Base-by-base conservation (phyloP, 768 basidiomycete genomes). In the Termitomyces sp. region DNA sequence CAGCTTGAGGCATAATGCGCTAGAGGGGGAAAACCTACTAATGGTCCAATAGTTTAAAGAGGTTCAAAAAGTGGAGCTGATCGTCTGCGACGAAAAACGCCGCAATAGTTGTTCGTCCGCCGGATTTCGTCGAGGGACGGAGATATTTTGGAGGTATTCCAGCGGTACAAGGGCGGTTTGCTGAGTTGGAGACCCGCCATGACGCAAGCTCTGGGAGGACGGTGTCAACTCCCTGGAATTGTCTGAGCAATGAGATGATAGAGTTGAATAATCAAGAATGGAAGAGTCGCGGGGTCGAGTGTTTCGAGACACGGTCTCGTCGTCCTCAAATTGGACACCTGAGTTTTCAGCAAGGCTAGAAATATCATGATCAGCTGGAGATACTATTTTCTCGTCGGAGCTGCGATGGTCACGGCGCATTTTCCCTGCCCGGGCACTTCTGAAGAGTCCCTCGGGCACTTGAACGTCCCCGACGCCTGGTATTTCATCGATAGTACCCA, bases 361-460 rank as follows among this genome's bases (percentile, higher is more conserved):
- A 17, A 43, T 60, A 51, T 74, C n/a, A n/a, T n/a, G n/a, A n/a
- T n/a, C 72, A 32, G 68, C 58, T 17, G 69, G 69, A 54, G 67
- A 73, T 57, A 60, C 68, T 61, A 66, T 66, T 37, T 51, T 54
- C 63, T 66, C 68, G 57, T 68, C 75, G 63, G 69, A 70, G 62
- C 59, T 73, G 40, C 80, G 75, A 73, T 77, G 73, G 65, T 83
- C 77, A 61, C 82, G 72, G 68, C 80, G 70, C 64, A 75, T 71
- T 72, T 89, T 89, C 60, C 81, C 84, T 53, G 85, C 78, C 48
- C 90, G 85, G 46, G 90, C 89, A 69, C 87, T 89, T 66, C 81
- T 81, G 72, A 91, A 92, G 79, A 85, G 85, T 17, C 87, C 88
- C 34, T 88, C 86, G 41, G 90, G 90, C 17, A 91, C 86, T 43